These are phyloP conservation scores for Ophiostoma sp. DNA, from an alignment of 2,329 filamentous ascomycete genomes.

Conservation along the genomic window DNA sequence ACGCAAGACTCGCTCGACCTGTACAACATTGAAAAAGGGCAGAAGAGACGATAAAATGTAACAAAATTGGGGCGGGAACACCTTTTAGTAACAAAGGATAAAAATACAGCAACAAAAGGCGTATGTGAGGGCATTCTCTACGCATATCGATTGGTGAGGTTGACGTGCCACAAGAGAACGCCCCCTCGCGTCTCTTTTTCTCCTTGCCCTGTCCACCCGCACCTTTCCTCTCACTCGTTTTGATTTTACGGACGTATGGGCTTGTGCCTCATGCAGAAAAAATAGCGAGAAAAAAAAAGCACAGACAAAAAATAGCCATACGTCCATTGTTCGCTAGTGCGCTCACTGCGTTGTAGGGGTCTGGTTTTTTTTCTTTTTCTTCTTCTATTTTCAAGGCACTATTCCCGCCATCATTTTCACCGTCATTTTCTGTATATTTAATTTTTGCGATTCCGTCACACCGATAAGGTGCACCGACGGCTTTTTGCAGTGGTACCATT, in stretches of 20 bases:
- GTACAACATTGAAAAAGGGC: background rate
- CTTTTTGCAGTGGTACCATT: constrained; percentile 21
- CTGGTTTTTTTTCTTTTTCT: background rate
- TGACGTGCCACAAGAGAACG: constrained; percentile 12
- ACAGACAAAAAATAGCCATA: background rate
- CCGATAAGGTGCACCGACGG: constrained; percentile 33
- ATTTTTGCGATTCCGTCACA: background rate
- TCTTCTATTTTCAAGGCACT: no score
- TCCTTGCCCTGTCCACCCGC: background rate
- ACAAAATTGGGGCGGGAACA: background rate
- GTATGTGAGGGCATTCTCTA: background rate
- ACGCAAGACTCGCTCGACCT: constrained; percentile 1
- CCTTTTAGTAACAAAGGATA: background rate
- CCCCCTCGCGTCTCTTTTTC: constrained; percentile 2
- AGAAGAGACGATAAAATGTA: background rate
- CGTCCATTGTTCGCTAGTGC: background rate
- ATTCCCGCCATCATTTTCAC: background rate
- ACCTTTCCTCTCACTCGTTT: background rate
- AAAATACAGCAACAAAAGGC: background rate
- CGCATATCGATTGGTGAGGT: background rate
- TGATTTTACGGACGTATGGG: constrained; percentile 11
- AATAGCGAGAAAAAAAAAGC: background rate
- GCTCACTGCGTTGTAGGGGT: background rate
- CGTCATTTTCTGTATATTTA: constrained; percentile 34
- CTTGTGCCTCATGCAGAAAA: background rate